Percentiles rank a stretch among this genome's conserved stretches.
Conservation (phyloP, 805 yeast genomes). For the Pichia cabralensis region DNA sequence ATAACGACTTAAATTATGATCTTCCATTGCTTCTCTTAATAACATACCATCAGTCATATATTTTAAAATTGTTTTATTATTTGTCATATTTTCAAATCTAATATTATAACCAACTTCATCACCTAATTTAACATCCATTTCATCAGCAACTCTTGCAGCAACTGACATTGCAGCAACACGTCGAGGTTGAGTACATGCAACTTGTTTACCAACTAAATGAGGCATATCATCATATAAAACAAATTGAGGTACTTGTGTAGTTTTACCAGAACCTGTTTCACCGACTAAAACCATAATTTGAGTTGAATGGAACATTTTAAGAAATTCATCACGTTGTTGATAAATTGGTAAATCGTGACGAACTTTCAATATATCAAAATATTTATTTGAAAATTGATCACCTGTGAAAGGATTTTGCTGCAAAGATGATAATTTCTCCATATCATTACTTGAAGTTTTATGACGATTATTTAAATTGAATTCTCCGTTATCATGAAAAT, state of each 20-base stretch:
- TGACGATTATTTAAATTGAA: slow-evolving; percentile 47
- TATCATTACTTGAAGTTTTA: no score
- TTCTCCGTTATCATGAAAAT: slow-evolving; percentile 59
- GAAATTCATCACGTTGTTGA: slow-evolving; percentile 83
- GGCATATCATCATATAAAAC: slow-evolving; percentile 90
- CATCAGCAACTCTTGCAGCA: slow-evolving; percentile 95
- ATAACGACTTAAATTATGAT: slow-evolving; percentile 68
- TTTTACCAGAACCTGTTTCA: slow-evolving; percentile 98
- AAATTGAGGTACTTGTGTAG: slow-evolving; percentile 96
- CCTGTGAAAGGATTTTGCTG: slow-evolving; percentile 87
- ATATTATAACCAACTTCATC: slow-evolving; percentile 93
- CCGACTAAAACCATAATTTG: slow-evolving; percentile 98
- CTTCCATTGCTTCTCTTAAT: slow-evolving; percentile 94
- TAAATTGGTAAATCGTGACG: slow-evolving; percentile 91
- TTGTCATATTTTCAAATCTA: slow-evolving; percentile 86
- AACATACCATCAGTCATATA: slow-evolving; percentile 99
- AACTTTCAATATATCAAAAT: slow-evolving; percentile 64
- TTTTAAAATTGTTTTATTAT: slow-evolving; percentile 70
- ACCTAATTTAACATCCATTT: slow-evolving; percentile 88
- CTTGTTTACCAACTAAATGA: slow-evolving; percentile 70
- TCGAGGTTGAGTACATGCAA: slow-evolving; percentile 95
- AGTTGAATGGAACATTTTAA: slow-evolving; percentile 69
- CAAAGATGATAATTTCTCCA: no score
- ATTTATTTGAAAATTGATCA: slow-evolving; percentile 45
- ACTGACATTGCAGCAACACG: slow-evolving; percentile 99